phyloP scores from a whole-genome alignment of 805 yeast species.

The Candida chauliodis region DNA sequence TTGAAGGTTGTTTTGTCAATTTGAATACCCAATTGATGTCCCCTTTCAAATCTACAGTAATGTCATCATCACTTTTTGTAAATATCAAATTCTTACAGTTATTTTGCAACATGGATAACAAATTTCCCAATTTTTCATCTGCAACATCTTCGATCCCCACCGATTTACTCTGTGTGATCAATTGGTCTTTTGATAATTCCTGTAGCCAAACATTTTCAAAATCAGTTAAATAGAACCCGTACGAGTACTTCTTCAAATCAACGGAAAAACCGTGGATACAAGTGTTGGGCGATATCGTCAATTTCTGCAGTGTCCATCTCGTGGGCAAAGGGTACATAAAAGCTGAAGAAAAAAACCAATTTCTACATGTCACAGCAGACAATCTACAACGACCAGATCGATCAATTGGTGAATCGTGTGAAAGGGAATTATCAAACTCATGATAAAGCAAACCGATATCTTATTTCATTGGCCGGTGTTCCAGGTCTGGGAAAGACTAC shows the following conservation, averaged over 20 bases:
- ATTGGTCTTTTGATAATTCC: conserved; percentile 12
- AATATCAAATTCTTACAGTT: neutral
- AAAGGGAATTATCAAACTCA: conserved; percentile 1
- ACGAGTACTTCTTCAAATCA: conserved; percentile 10
- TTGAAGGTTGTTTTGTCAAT: conserved; percentile 10
- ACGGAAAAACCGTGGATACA: conserved; percentile 15
- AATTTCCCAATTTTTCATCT: conserved; percentile 12
- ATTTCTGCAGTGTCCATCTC: conserved; percentile 11
- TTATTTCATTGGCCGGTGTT: conserved; percentile 65
- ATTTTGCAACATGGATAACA: conserved; percentile 14
- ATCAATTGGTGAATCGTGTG: conserved; percentile 8
- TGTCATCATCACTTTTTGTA: neutral
- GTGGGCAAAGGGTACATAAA: conserved; percentile 10
- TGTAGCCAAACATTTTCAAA: conserved; percentile 26
- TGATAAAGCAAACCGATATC: conserved; percentile 5
- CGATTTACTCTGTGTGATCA: conserved; percentile 17
- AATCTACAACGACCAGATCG: conserved; percentile 5
- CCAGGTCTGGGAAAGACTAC: conserved; percentile 90
- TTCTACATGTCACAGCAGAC: too few relatives aligned
- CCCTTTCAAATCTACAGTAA: conserved; percentile 2
- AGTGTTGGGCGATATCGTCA: conserved; percentile 1
- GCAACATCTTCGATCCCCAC: conserved; percentile 28
- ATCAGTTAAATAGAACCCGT: conserved; percentile 24
- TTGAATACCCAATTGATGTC: conserved; percentile 21
- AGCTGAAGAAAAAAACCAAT: neutral